A percentile compares a stretch with the other conserved stretches of the same genome.
Evolutionary conservation across 371 early-diverging fungal species (phyloP).

Genomic region (Furculomyces boomerangus): DNA sequence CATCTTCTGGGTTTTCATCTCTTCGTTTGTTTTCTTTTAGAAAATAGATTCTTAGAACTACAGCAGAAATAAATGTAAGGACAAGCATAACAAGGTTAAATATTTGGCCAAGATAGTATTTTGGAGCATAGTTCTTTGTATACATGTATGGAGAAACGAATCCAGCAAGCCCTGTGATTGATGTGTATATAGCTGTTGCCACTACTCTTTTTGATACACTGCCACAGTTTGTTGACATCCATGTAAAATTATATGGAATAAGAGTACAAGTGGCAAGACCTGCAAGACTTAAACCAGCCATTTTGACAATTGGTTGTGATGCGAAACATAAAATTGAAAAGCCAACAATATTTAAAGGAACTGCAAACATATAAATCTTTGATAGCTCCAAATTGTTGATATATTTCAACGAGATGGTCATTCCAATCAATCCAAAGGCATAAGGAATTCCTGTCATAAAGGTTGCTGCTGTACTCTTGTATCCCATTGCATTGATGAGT

Average conservation of each 20-base stretch:
- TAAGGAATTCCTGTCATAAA: conserved; percentile 2
- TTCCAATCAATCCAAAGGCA: neutral
- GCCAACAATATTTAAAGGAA: neutral
- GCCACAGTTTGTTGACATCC: conserved; percentile 20
- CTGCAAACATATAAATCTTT: conserved; percentile 11
- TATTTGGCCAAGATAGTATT: conserved; percentile 15
- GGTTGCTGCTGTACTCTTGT: neutral
- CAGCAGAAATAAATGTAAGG: neutral
- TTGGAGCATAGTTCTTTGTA: conserved; percentile 12
- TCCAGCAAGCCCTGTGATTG: conserved; percentile 19
- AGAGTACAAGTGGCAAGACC: conserved; percentile 16
- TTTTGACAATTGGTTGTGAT: neutral
- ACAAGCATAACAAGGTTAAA: neutral
- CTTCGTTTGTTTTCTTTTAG: neutral
- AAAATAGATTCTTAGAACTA: neutral
- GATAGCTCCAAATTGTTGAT: conserved; percentile 6
- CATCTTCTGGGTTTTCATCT: conserved; percentile 1
- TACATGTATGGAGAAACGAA: conserved; percentile 22
- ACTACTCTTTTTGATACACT: conserved; percentile 21
- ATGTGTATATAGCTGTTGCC: conserved; percentile 12
- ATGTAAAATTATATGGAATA: conserved; percentile 15
- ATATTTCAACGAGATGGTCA: neutral
- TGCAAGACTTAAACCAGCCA: conserved; percentile 11
- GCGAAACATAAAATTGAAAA: neutral
- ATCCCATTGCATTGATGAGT: conserved; percentile 3